phyloP scores from a whole-genome alignment of 257 asterid genomes.

The Plantago ovata region DNA sequence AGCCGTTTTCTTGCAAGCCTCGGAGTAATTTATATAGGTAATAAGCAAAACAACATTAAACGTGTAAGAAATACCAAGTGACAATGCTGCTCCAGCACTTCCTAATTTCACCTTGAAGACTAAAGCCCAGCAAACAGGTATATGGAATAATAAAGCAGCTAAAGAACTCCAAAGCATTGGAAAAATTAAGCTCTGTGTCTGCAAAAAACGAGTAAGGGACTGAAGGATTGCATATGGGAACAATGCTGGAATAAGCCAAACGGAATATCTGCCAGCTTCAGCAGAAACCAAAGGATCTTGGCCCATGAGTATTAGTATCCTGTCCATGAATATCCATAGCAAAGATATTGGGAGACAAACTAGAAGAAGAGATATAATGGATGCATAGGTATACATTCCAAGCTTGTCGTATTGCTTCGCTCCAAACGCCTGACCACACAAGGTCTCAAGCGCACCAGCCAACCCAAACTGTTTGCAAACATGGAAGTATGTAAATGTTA shows the following conservation, averaged over 20 bases:
- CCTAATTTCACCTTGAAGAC: neutral
- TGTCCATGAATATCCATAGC: conserved; percentile 56
- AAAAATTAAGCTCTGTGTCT: conserved; percentile 62
- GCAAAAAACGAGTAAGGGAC: conserved; percentile 62
- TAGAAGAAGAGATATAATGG: conserved; percentile 1
- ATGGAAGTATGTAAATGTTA: neutral
- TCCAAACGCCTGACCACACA: conserved; percentile 69
- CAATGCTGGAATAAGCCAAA: conserved; percentile 64
- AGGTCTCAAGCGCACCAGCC: conserved; percentile 65
- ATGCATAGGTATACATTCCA: conserved; percentile 29
- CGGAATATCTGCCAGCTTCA: conserved; percentile 61
- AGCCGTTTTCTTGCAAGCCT: conserved; percentile 1
- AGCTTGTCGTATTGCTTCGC: conserved; percentile 43
- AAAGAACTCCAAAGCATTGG: conserved; percentile 45
- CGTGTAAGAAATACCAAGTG: neutral
- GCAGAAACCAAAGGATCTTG: conserved; percentile 65
- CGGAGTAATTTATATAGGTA: neutral
- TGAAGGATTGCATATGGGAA: conserved; percentile 75
- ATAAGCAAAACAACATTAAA: neutral
- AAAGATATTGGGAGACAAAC: conserved; percentile 57
- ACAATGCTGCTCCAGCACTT: neutral
- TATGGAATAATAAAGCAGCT: neutral
- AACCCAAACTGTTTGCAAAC: conserved; percentile 45
- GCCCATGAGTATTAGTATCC: conserved; percentile 43
- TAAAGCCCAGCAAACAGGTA: neutral